Conservation (phyloP, 805 yeast species). For the Wickerhamomyces sydowiorum region DNA sequence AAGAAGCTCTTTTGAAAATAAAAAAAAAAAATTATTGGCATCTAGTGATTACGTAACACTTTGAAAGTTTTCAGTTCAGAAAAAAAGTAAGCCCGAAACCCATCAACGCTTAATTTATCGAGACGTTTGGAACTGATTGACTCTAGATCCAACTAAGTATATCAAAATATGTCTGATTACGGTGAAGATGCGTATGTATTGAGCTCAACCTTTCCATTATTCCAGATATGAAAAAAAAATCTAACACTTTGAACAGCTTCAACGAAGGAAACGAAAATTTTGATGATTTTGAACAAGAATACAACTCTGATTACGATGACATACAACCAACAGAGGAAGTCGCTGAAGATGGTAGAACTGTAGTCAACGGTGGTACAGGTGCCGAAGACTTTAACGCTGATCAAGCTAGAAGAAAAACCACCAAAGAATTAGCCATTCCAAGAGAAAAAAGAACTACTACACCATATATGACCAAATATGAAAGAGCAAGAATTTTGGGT, state of each 20-base stretch:
- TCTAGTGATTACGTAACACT: no score
- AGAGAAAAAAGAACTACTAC: constrained; percentile 88
- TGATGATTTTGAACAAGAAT: constrained; percentile 84
- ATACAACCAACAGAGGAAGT: constrained; percentile 31
- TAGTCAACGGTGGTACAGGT: constrained; percentile 66
- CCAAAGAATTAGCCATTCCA: constrained; percentile 81
- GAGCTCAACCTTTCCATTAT: background rate
- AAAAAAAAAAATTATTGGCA: no score
- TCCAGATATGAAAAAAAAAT: background rate
- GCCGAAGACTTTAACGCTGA: constrained; percentile 42
- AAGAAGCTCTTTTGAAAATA: no score
- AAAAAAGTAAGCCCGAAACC: no score
- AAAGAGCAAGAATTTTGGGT: constrained; percentile 95
- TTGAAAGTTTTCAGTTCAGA: no score
- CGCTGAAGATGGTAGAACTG: constrained; percentile 62
- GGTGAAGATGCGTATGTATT: constrained; percentile 40
- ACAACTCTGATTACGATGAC: constrained; percentile 69
- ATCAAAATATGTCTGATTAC: constrained; percentile 44
- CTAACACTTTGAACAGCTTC: constrained; percentile 29
- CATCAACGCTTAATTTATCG: background rate
- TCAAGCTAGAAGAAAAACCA: constrained; percentile 49
- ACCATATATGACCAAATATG: constrained; percentile 98
- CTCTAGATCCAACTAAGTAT: background rate
- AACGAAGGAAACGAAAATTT: constrained; percentile 65
- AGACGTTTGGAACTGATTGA: background rate